phyloP scores from a whole-genome alignment of 2,329 filamentous ascomycete species.

The Apiospora marii region DNA sequence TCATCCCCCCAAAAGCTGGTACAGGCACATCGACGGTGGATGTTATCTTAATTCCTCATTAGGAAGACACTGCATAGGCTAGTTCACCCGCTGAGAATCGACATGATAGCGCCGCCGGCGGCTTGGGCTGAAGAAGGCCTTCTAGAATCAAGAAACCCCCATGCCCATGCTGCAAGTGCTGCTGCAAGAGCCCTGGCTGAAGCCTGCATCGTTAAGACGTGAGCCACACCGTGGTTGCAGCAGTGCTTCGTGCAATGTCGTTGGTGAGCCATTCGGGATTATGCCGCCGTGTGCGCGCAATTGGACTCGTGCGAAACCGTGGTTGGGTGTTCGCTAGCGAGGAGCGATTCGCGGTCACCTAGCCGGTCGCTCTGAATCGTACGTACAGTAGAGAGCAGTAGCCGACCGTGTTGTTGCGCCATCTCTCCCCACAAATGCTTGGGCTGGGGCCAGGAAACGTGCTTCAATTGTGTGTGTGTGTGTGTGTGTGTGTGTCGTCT shows the following conservation, averaged over 20 bases:
- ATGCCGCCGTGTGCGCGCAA: conserved; percentile 1
- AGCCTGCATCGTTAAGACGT: conserved; percentile 7
- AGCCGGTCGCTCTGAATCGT: neutral
- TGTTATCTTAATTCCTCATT: conserved; percentile 9
- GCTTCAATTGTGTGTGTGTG: neutral
- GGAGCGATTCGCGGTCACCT: neutral
- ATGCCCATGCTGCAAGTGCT: neutral
- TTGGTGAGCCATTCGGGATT: conserved; percentile 7
- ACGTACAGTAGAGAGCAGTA: neutral
- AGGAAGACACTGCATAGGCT: neutral
- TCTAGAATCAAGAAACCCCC: conserved; percentile 5
- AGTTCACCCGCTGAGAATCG: neutral
- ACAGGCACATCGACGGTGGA: neutral
- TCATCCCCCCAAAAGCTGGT: neutral
- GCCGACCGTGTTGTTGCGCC: neutral
- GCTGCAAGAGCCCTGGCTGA: conserved; percentile 9
- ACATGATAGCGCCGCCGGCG: conserved; percentile 3
- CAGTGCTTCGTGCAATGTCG: neutral
- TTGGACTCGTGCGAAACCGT: neutral
- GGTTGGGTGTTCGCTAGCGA: neutral
- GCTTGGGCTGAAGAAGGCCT: conserved; percentile 15
- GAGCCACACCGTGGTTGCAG: conserved; percentile 10
- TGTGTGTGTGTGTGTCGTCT: neutral
- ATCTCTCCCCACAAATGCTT: conserved; percentile 13
- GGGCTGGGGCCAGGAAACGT: neutral